Evolutionary conservation across 768 basidiomycete genomes (phyloP), one percentile per base, ranked within the genome.

Genomic region (Leccinum disarticulatum): DNA sequence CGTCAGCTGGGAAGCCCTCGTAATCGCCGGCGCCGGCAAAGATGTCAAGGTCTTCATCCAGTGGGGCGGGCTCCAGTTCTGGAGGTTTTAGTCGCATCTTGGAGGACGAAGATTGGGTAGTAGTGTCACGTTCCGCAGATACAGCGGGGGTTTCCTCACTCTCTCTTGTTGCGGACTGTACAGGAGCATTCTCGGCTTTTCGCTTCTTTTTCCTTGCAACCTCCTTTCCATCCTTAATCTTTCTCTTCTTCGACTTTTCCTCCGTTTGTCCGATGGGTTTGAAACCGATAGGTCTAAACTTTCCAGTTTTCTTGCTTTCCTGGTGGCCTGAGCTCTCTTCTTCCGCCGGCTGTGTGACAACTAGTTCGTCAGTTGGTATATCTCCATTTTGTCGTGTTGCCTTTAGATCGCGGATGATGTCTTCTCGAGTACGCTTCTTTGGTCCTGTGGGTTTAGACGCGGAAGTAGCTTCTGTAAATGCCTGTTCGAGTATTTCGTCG

Each of bases 21-120:
- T 95, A 97, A 52, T 92, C 91, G 9, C 88, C 93, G 5, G 85
- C 91, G 55, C 78, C 94, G 2, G 85, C 90, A 70, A 97, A 97
- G 47, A 97, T 95, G 68, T 96, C 90, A 46, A 92, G 82, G 55
- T 92, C 85, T 19, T 85, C 85, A n/a, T 77, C 61, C 6, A 77
- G 73, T 58, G 70, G 64, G 6, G 68, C 61, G 6, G 57, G 61
- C 33, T 68, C 70, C 0, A 33, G 60, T 52, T 69, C 64, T 33
- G 56, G 58, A 31, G n/a, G 65, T 13, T 54, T 65, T 55, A 17
- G 49, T 2, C 17, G 19, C 43, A 11, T 61, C 11, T 56, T 63
- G 55, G 64, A 53, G 2, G 61, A 52, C 7, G 49, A 59, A 22
- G 55, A 43, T 38, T 57, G 58, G 31, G 36, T 41, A 33, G 13